Percentiles rank a stretch among this genome's conserved stretches.
phyloP scores from a whole-genome alignment of 371 early-diverging fungal species.

The Zancudomyces culisetae region DNA sequence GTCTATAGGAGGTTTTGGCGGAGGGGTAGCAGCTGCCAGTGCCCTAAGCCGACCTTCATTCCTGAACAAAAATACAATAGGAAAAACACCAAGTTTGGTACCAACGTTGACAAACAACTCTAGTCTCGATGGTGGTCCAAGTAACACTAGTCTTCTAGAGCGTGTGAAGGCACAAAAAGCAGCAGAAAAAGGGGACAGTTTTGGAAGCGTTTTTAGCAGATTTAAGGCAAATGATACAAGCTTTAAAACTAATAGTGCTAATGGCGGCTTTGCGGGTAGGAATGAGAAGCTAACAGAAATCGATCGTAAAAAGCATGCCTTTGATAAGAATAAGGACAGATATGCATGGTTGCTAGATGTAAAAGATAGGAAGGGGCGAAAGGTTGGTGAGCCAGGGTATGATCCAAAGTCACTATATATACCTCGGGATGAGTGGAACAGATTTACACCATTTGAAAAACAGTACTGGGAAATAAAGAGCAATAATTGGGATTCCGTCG shows the following conservation, averaged over 20 bases:
- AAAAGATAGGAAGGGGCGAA: constrained; percentile 53
- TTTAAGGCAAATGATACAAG: not conserved
- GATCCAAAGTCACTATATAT: constrained; percentile 89
- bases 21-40: no score
- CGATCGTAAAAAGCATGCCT: constrained; percentile 38
- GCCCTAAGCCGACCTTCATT: no score
- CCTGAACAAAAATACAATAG: no score
- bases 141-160: not conserved
- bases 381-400: constrained; percentile 58
- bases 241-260: not conserved
- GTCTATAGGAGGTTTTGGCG: not conserved
- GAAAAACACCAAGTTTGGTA: no score
- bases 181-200: not conserved
- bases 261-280: not conserved
- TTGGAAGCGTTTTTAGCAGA: not conserved
- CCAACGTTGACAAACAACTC: no score
- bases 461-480: constrained; percentile 99
- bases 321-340: constrained; percentile 65
- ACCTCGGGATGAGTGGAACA: constrained; percentile 54
- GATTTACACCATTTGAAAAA: constrained; percentile 93
- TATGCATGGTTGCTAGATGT: constrained; percentile 73
- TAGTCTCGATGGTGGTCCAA: not conserved
- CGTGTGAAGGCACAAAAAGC: not conserved
- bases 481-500: constrained; percentile 86
- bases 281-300: constrained; percentile 6